Percentiles rank a stretch among this genome's conserved stretches.
These are phyloP conservation scores for Ceratobasidium sp. DNA, from an alignment of 1,284 basidiomycete genomes.

Conservation along the genomic window DNA sequence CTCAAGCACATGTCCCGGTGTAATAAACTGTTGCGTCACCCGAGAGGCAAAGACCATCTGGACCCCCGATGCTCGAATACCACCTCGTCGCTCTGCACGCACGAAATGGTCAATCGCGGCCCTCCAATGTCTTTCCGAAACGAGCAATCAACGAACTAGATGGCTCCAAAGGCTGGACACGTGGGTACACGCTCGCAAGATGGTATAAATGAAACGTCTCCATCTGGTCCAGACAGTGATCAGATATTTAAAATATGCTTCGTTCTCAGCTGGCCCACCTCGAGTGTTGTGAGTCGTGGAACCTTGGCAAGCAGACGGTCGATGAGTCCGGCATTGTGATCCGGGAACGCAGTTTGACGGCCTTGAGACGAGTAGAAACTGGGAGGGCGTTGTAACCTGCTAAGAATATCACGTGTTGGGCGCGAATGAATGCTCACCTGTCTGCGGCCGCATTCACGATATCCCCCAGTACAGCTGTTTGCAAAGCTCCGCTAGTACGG, in stretches of 20 bases:
- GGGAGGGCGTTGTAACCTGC: constrained; percentile 4
- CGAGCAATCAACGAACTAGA: neutral
- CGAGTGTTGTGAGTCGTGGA: constrained; percentile 69
- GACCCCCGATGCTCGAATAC: constrained; percentile 76
- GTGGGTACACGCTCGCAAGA: constrained; percentile 60
- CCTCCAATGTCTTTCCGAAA: constrained; percentile 12
- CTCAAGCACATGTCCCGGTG: constrained; percentile 69
- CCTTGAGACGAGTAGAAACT: constrained; percentile 90
- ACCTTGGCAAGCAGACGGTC: constrained; percentile 63
- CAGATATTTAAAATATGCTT: neutral
- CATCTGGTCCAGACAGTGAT: constrained; percentile 64
- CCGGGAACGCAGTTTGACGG: constrained; percentile 79
- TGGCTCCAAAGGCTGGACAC: constrained; percentile 3
- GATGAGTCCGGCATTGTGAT: constrained; percentile 75
- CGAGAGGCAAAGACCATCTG: constrained; percentile 89
- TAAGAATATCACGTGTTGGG: constrained; percentile 35
- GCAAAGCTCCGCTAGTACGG: constrained; percentile 58
- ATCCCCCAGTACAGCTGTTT: constrained; percentile 60
- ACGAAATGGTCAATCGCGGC: neutral
- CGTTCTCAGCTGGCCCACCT: constrained; percentile 58
- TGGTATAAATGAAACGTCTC: constrained; percentile 83
- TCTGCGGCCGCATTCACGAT: constrained; percentile 78
- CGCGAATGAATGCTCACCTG: constrained; percentile 60
- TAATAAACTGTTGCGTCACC: constrained; percentile 78
- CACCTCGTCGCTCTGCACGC: constrained; percentile 4